phyloP scores from a whole-genome alignment of 2,329 filamentous ascomycete species.

The Venturia nashicola region DNA sequence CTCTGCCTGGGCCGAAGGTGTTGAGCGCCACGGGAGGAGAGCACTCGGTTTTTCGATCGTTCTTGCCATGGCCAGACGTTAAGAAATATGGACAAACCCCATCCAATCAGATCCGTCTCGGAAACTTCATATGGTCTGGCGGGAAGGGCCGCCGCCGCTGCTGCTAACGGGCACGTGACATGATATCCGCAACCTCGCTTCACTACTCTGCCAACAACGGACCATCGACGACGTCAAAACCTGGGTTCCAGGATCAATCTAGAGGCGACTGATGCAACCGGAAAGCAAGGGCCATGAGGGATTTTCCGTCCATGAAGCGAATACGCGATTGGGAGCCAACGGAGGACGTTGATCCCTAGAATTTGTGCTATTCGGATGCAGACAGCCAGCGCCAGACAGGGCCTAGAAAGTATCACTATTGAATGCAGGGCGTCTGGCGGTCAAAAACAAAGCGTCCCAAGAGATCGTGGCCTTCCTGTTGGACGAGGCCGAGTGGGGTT shows the following conservation, averaged over 20 bases:
- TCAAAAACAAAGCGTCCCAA: constrained; percentile 28
- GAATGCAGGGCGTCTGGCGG: constrained; percentile 30
- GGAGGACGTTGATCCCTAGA: constrained; percentile 26
- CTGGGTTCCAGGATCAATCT: constrained; percentile 14
- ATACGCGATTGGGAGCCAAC: constrained; percentile 35
- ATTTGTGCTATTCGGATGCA: constrained; percentile 30
- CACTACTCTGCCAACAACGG: neutral
- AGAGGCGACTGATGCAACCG: constrained; percentile 22
- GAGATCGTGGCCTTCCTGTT: constrained; percentile 33
- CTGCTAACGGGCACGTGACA: constrained; percentile 3
- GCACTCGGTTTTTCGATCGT: neutral
- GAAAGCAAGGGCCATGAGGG: constrained; percentile 25
- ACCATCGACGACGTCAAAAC: neutral
- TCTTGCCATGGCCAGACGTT: neutral
- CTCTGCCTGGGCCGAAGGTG: neutral
- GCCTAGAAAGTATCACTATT: constrained; percentile 33
- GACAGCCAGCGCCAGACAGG: constrained; percentile 28
- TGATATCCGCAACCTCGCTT: constrained; percentile 2
- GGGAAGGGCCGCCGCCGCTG: neutral
- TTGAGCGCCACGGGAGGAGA: neutral
- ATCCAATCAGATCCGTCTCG: neutral
- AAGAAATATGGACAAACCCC: neutral
- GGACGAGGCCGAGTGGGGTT: constrained; percentile 28
- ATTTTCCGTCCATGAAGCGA: constrained; percentile 26
- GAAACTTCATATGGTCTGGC: neutral